Conservation (phyloP, 352 stramenopile species). For the Plasmopara halstedii region DNA sequence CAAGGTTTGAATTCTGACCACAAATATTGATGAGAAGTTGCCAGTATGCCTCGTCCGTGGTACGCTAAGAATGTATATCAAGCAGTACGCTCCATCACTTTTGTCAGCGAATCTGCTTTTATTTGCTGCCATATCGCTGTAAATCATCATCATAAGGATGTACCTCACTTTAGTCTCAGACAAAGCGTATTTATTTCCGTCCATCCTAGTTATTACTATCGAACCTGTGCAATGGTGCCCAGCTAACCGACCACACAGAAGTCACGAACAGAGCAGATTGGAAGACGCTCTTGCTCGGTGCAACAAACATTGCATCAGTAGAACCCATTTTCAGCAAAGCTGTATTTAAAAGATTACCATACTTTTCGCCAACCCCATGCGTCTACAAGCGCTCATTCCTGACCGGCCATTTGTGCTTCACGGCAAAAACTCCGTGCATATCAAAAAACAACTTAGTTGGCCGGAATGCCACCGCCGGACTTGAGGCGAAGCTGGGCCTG, state of each 20-base stretch:
- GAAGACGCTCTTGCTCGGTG: constrained; percentile 17
- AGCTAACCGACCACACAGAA: not conserved
- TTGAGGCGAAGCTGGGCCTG: constrained; percentile 85
- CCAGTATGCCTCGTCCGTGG: too few relatives aligned
- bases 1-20: too few relatives aligned
- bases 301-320: constrained; percentile 39
- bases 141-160: not conserved
- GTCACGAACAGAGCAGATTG: not conserved
- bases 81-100: constrained; percentile 27
- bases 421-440: constrained; percentile 15
- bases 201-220: not conserved
- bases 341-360: constrained; percentile 71
- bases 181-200: not conserved
- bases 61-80: too few relatives aligned
- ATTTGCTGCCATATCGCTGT: not conserved
- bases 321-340: constrained; percentile 72
- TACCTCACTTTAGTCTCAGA: not conserved
- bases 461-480: constrained; percentile 76
- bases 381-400: constrained; percentile 37
- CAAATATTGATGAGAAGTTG: too few relatives aligned
- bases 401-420: constrained; percentile 23
- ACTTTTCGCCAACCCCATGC: constrained; percentile 31
- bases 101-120: too few relatives aligned
- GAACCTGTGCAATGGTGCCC: not conserved
- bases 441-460: constrained; percentile 56